These are phyloP conservation scores for Aureobasidium zeae DNA, from an alignment of 2,329 filamentous ascomycete genomes.

Conservation along the genomic window DNA sequence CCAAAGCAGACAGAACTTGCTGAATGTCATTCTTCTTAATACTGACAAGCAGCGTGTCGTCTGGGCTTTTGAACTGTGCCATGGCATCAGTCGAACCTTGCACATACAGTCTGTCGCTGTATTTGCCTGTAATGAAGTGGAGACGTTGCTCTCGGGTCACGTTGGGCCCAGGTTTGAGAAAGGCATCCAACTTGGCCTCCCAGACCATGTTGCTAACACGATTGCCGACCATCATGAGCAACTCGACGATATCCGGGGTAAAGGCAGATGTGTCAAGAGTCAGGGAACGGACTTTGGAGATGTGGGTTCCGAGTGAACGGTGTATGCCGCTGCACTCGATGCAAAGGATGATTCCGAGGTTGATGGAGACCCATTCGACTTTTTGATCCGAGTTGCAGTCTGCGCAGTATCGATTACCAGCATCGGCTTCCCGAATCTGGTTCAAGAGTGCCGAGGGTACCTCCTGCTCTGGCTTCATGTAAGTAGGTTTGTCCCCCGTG, in stretches of 20 bases:
- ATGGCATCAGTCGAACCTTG: constrained; percentile 55
- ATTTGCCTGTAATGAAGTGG: constrained; percentile 93
- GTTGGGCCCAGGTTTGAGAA: constrained; percentile 62
- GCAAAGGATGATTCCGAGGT: constrained; percentile 89
- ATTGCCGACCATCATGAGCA: constrained; percentile 85
- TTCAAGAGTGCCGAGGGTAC: constrained; percentile 81
- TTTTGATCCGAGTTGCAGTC: constrained; percentile 88
- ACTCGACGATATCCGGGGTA: constrained; percentile 91
- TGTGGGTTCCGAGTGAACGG: constrained; percentile 89
- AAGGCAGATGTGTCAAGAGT: constrained; percentile 95
- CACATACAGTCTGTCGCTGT: constrained; percentile 74
- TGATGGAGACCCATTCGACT: constrained; percentile 98
- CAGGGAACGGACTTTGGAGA: constrained; percentile 91
- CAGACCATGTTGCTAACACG: constrained; percentile 93
- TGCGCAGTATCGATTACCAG: constrained; percentile 87
- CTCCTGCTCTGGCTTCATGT: constrained; percentile 62
- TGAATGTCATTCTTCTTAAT: constrained; percentile 96
- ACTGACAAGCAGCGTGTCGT: constrained; percentile 81
- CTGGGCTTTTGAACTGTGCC: constrained; percentile 66
- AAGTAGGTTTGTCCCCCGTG: constrained; percentile 75
- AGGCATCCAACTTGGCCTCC: constrained; percentile 73
- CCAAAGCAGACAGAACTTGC: constrained; percentile 82
- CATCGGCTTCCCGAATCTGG: constrained; percentile 77
- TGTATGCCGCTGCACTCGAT: constrained; percentile 98
- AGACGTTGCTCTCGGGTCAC: constrained; percentile 83